These are phyloP conservation scores for Anethum foeniculum DNA, from an alignment of 140 eudicot genomes.

Conservation along the genomic window DNA sequence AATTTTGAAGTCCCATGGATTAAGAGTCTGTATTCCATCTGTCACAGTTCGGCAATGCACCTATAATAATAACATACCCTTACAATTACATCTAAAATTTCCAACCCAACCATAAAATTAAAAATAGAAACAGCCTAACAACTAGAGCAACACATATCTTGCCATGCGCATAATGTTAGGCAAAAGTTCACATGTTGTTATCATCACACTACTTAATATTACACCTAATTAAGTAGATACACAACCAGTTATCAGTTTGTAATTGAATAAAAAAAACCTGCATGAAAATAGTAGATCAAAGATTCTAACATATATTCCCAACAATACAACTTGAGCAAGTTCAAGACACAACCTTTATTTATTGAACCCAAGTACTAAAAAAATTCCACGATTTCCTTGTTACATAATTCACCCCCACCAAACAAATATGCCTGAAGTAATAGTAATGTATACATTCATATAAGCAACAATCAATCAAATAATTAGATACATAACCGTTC, in stretches of 20 bases:
- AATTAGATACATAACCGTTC: not conserved
- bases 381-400: not conserved
- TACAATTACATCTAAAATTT: not conserved
- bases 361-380: not conserved
- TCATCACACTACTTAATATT: not conserved
- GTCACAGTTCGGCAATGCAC: conserved; percentile 70
- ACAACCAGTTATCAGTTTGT: not conserved
- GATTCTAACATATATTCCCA: not conserved
- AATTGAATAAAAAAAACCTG: not conserved
- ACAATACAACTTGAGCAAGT: not conserved
- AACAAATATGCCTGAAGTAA: not conserved
- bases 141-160: not conserved
- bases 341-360: not conserved
- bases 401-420: not conserved
- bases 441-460: not conserved
- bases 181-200: not conserved
- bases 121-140: not conserved
- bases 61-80: conserved; percentile 28
- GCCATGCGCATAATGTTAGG: not conserved
- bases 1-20: conserved; percentile 77
- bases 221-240: not conserved
- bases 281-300: not conserved
- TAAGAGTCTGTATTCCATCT: conserved; percentile 47
- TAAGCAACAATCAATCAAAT: not conserved
- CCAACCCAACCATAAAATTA: not conserved